Percentiles rank a stretch among this genome's conserved stretches.
Evolutionary conservation across 768 basidiomycete genomes (phyloP).

Genomic region (Pleurotus djamor): DNA sequence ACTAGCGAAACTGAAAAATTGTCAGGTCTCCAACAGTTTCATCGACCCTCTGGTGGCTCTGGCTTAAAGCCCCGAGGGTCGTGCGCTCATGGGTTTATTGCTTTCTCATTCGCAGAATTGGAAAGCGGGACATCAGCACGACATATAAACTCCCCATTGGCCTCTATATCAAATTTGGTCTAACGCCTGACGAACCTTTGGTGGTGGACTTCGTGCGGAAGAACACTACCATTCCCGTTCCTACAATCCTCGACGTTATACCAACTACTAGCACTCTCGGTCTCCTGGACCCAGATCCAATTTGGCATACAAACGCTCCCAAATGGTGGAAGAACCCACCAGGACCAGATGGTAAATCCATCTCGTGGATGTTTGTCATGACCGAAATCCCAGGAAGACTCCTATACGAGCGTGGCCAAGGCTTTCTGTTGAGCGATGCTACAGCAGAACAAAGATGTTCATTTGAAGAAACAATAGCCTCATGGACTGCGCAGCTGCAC

Average conservation of each 20-base stretch:
- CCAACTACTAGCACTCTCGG: background rate
- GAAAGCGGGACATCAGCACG: background rate
- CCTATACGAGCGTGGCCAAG: background rate
- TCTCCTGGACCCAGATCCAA: background rate
- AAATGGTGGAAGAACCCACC: background rate
- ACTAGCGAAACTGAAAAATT: too few species aligned
- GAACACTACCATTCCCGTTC: background rate
- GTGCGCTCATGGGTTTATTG: background rate
- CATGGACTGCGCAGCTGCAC: background rate
- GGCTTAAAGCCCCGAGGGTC: background rate
- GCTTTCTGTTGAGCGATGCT: background rate
- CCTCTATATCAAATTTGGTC: background rate
- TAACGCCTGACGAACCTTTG: background rate
- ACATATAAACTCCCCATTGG: background rate
- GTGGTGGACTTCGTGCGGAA: background rate
- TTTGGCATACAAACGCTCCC: background rate
- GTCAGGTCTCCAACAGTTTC: too few species aligned
- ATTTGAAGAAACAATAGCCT: background rate
- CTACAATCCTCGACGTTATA: background rate
- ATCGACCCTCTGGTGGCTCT: background rate
- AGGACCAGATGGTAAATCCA: background rate
- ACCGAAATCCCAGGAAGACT: background rate
- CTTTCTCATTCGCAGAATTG: background rate
- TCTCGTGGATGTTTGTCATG: background rate
- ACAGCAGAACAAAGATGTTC: background rate